Conservation (phyloP, 805 yeast species). For the Teunomyces pallodes region DNA sequence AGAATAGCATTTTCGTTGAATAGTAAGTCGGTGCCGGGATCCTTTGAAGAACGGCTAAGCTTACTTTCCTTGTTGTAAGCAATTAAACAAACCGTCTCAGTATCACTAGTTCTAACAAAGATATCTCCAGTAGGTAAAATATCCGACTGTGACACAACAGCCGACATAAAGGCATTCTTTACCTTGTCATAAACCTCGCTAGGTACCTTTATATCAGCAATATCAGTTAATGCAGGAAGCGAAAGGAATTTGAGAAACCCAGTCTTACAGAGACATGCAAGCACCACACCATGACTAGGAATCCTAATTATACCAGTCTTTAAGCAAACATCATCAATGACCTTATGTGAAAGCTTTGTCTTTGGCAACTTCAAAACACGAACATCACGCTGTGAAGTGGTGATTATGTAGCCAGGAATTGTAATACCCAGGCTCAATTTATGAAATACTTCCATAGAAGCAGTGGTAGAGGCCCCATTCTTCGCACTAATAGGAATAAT, state of each 20-base stretch:
- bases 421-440: constrained; percentile 59
- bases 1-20: constrained; percentile 66
- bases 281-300: constrained; percentile 43
- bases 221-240: constrained; percentile 63
- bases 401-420: constrained; percentile 61
- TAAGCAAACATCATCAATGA: constrained; percentile 49
- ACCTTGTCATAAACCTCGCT: constrained; percentile 26
- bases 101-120: constrained; percentile 51
- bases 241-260: constrained; percentile 50
- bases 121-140: constrained; percentile 55
- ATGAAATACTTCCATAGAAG: constrained; percentile 55
- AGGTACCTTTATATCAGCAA: constrained; percentile 42
- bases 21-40: constrained; percentile 49
- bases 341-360: constrained; percentile 61
- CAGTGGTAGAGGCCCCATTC: constrained; percentile 64
- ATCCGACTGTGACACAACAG: constrained; percentile 21
- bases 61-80: constrained; percentile 17
- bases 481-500: constrained; percentile 58
- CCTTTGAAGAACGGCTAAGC: constrained; percentile 10
- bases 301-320: constrained; percentile 50
- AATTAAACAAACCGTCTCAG: constrained; percentile 38
- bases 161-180: constrained; percentile 19
- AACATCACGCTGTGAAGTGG: constrained; percentile 57
- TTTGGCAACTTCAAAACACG: constrained; percentile 61
- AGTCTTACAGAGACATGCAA: constrained; percentile 44